Base-by-base conservation (phyloP, 2,329 filamentous ascomycete species). In the Myriangium duriaei region DNA sequence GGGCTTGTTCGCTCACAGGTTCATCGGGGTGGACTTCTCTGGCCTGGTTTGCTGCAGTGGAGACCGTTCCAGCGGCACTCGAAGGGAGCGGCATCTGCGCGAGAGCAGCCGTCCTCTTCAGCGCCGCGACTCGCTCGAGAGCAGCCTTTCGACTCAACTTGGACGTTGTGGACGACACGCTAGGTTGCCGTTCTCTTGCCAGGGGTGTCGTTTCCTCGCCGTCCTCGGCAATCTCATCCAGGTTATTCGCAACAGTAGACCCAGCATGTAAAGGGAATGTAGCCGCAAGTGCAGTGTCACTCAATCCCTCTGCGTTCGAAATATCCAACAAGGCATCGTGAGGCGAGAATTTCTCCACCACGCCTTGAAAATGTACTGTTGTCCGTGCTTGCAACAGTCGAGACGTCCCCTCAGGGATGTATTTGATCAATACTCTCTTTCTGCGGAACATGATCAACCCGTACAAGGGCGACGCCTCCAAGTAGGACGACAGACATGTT, bases 161-260 rank as follows among this genome's bases (percentile, higher is more conserved):
- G 2, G 36, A 24, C 3, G 36, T 29, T 4, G 19, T 30, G 7
- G 36, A 30, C 2, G 36, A 39, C 3, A 19, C 36, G 15, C 21
- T 39, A 14, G 29, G 12, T 9, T 29, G 36, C 12, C 36, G 16
- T 2, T 26, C 21, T n/a, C 32, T 21, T 9, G 37, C 19, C 3
- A 43, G 19, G 5, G 32, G 21, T 5, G 49, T 49, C 16, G 45
- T 72, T 61, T 93, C 86, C 53, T 92, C 85, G 38, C 80, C 82
- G 62, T 91, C 83, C 61, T 96, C 91, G n/a, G 81, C 78, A 55
- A 96, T 95, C 62, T 93, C 88, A 63, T 88, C 80, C 50, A 96
- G 65, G 47, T 83, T 78, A 34, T 75, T 81, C 4, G 84, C 88
- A 9, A 87, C 93, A 16, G 79, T 83, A 13, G 88, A 93, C 5